A percentile compares a stretch with the other conserved stretches of the same genome.
These are phyloP conservation scores for Malus hybrid DNA, from an alignment of 331 rosid genomes.

Conservation along the genomic window DNA sequence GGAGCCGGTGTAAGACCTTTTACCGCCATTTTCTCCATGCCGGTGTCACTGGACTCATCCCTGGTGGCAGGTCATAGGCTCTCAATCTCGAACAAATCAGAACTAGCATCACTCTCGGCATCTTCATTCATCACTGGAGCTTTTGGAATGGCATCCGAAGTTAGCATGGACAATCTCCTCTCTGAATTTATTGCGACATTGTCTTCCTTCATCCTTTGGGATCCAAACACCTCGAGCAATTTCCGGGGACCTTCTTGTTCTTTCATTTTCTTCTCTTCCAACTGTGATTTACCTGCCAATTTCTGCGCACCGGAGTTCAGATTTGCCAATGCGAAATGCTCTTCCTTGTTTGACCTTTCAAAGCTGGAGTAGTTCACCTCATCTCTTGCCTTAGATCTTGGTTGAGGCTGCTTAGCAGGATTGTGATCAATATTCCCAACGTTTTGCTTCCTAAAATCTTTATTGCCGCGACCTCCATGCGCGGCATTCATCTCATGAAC, in stretches of 20 bases:
- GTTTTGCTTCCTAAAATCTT: conserved; percentile 2
- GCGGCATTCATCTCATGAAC: conserved; percentile 8
- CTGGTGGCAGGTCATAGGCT: conserved; percentile 7
- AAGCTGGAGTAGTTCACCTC: conserved; percentile 16
- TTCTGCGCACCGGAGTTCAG: conserved; percentile 5
- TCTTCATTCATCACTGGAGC: conserved; percentile 20
- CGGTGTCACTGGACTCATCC: conserved; percentile 31
- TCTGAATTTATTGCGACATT: conserved; percentile 26
- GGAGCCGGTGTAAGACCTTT: neutral
- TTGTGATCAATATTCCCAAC: neutral
- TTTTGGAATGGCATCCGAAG: conserved; percentile 50
- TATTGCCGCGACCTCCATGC: conserved; percentile 5
- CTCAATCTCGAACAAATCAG: conserved; percentile 50
- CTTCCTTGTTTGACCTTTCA: conserved; percentile 20
- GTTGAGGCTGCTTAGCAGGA: conserved; percentile 12
- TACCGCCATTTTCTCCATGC: conserved; percentile 22
- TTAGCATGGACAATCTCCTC: conserved; percentile 35
- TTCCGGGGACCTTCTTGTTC: conserved; percentile 15
- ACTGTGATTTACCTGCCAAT: neutral
- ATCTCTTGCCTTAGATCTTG: conserved; percentile 6
- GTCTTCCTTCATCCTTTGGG: conserved; percentile 18
- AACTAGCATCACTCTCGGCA: conserved; percentile 38
- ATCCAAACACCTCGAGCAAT: conserved; percentile 39
- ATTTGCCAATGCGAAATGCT: conserved; percentile 10
- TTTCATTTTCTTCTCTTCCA: neutral